phyloP scores from a whole-genome alignment of 306 rosid species.

The Cyamopsis tetragonoloba region DNA sequence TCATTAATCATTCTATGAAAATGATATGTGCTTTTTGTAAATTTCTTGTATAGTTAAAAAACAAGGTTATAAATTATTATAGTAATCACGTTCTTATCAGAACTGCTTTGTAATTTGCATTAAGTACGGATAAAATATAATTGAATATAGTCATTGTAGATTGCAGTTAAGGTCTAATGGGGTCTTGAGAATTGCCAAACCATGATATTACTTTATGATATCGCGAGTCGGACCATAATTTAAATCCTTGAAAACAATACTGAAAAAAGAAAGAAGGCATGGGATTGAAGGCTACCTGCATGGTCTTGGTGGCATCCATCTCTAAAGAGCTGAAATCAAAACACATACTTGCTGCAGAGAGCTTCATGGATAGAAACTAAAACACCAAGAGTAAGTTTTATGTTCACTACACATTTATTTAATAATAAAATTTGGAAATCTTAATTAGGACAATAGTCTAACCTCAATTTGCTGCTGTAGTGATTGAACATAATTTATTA shows the following conservation, averaged over 20 bases:
- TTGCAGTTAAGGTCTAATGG: no score
- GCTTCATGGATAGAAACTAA: conserved; percentile 66
- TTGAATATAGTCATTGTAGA: no score
- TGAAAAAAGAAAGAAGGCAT: background rate
- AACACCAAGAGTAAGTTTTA: background rate
- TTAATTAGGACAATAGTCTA: background rate
- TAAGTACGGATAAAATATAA: no score
- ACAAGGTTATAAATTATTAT: no score
- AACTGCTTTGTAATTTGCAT: no score
- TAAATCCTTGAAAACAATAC: no score
- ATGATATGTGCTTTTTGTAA: background rate
- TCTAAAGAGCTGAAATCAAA: conserved; percentile 37
- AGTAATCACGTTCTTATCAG: no score
- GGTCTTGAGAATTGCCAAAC: no score
- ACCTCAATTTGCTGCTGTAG: conserved; percentile 68
- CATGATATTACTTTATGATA: no score
- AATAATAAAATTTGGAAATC: background rate
- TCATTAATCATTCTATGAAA: background rate
- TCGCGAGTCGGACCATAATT: no score
- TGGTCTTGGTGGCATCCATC: conserved; percentile 26
- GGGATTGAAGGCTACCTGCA: conserved; percentile 32
- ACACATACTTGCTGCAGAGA: conserved; percentile 55
- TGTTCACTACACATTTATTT: background rate
- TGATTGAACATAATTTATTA: conserved; percentile 60
- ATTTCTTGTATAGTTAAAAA: background rate